These are phyloP conservation scores for Vachellia pachyceras DNA, from an alignment of 306 rosid species.

Conservation along the genomic window DNA sequence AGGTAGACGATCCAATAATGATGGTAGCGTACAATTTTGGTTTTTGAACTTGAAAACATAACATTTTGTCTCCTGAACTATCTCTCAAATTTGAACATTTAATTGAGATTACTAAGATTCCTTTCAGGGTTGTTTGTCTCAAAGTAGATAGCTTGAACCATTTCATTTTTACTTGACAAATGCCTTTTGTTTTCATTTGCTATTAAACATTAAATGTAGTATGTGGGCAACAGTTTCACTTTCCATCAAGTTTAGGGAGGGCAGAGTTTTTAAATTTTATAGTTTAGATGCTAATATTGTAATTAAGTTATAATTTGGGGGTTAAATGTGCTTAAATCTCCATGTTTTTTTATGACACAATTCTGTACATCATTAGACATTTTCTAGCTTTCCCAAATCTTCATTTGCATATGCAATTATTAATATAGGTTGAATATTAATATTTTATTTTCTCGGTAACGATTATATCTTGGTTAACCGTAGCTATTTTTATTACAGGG, in stretches of 20 bases:
- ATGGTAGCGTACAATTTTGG: neutral
- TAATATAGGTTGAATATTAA: constrained; percentile 4
- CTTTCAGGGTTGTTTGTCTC: neutral
- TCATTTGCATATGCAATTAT: neutral
- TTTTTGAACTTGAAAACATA: neutral
- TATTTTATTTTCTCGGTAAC: constrained; percentile 11
- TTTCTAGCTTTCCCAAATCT: neutral
- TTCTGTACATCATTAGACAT: neutral
- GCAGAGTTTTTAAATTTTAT: neutral
- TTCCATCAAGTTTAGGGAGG: neutral
- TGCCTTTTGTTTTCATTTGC: neutral
- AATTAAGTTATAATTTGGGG: neutral
- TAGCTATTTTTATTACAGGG: constrained; percentile 60
- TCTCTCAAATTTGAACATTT: neutral
- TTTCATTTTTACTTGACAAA: neutral
- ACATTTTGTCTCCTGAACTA: neutral
- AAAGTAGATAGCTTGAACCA: neutral
- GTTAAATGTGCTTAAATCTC: neutral
- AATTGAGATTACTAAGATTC: neutral
- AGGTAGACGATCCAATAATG: constrained; percentile 53
- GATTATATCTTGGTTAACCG: constrained; percentile 24
- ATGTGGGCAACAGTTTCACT: neutral
- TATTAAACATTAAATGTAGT: neutral
- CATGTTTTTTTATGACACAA: neutral
- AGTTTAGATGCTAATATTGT: neutral